Evolutionary conservation across 1,139 yeast genomes (phyloP).

Genomic region (Hansenula lynferdii): DNA sequence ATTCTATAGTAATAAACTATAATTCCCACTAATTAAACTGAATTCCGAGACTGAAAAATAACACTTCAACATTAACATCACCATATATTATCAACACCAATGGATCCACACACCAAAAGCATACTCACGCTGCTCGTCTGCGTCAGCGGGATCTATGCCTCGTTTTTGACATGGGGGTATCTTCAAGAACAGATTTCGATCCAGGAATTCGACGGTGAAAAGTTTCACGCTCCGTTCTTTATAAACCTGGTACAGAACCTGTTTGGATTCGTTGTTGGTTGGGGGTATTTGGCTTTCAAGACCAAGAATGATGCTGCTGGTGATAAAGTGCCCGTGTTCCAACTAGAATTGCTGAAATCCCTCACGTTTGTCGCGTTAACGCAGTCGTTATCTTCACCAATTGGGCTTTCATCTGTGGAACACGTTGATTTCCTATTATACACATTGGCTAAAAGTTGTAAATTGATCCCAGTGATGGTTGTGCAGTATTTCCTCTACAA

Average conservation of each 20-base stretch:
- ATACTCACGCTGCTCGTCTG: conserved; percentile 44
- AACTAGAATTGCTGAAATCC: conserved; percentile 30
- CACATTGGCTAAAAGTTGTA: conserved; percentile 88
- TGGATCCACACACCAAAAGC: too few species aligned
- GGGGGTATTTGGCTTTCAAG: conserved; percentile 44
- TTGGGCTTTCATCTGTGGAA: conserved; percentile 67
- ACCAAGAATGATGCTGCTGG: too few species aligned
- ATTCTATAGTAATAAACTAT: too few species aligned
- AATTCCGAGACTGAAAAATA: too few species aligned
- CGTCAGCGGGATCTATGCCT: conserved; percentile 71
- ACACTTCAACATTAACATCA: too few species aligned
- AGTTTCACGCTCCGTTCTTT: conserved; percentile 71
- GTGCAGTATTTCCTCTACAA: conserved; percentile 75
- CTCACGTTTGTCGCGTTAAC: conserved; percentile 67
- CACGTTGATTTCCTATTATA: conserved; percentile 86
- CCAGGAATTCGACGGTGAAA: conserved; percentile 61
- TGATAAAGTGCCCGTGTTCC: conserved; percentile 16
- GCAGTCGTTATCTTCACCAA: conserved; percentile 77
- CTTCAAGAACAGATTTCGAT: conserved; percentile 86
- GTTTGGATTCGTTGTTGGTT: conserved; percentile 69
- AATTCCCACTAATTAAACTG: too few species aligned
- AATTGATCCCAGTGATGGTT: conserved; percentile 86
- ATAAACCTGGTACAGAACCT: conserved; percentile 71
- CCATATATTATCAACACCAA: too few species aligned
- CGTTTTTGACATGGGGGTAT: conserved; percentile 88